phyloP scores from a whole-genome alignment of 768 basidiomycete genomes.

The Terana coerulea region DNA sequence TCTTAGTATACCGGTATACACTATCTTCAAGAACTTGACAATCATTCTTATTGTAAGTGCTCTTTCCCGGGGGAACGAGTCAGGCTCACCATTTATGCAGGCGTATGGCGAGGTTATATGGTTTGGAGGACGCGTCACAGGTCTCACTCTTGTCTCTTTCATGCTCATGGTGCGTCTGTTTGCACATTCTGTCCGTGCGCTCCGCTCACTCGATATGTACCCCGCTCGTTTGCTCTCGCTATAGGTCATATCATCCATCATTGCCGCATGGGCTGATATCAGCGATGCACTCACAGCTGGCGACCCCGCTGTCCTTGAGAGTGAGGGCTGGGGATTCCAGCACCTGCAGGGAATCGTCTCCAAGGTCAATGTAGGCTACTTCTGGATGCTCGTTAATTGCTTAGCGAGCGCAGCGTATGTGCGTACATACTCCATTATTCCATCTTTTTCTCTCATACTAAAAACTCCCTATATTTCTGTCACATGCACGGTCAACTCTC shows the following conservation, averaged over 20 bases:
- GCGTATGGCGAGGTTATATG: slow-evolving; percentile 97
- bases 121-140: slow-evolving; percentile 90
- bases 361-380: slow-evolving; percentile 76
- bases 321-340: slow-evolving; percentile 23
- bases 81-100: slow-evolving; percentile 34
- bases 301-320: slow-evolving; percentile 24
- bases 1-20: slow-evolving; percentile 95
- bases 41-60: slow-evolving; percentile 90
- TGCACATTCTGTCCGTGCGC: neutral
- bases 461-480: neutral
- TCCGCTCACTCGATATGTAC: neutral
- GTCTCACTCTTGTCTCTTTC: slow-evolving; percentile 86
- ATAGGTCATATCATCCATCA: slow-evolving; percentile 86
- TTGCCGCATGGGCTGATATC: slow-evolving; percentile 97
- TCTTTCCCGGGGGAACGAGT: neutral
- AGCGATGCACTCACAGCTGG: slow-evolving; percentile 36
- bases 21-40: slow-evolving; percentile 99
- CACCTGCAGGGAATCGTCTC: slow-evolving; percentile 43
- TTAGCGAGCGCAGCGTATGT: slow-evolving; percentile 87
- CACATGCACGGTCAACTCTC: neutral
- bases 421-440: slow-evolving; percentile 34
- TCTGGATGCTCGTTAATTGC: slow-evolving; percentile 97
- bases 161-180: slow-evolving; percentile 72
- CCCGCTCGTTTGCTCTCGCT: neutral
- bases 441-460: neutral